Base-by-base conservation (phyloP, 805 yeast genomes). In the Yarrowia sp. region DNA sequence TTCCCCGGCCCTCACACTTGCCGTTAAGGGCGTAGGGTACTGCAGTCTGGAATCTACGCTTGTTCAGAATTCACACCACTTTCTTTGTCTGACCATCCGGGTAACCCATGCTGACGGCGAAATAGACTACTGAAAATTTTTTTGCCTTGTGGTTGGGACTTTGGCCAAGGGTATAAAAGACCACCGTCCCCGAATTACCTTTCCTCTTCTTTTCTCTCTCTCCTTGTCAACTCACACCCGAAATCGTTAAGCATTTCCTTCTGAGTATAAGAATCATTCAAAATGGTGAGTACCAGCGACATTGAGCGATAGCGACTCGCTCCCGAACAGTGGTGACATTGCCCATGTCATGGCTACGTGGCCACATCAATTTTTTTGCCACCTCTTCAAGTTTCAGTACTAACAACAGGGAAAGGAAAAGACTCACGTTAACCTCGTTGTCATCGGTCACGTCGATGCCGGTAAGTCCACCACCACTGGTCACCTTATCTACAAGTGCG, bases 381-480 rank as follows among this genome's bases (percentile, higher is more conserved):
- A 30, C 17, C 20, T n/a, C 8, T 15, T 10, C 9, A 9, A 50
- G 17, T 17, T 15, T 9, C 39, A 17, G 14, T 34, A 61, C 66
- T 46, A 46, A 61, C 66, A 49, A 65, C 68, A 79, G 96, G 97
- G 97, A 88, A 92, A 92, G 85, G 97, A 88, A 80, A 93, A 94
- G 90, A 80, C 86, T 85, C 98, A 94, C 91, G 91, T 94, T 87
- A 94, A 94, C 97, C 96, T 94, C 86, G 99, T 95, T 84, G 98
- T 95, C 82, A 94, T 94, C 84, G 99, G 98, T 85, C 98, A 94
- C 97, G 98, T 95, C 98, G 98, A 94, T 86, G 93, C 98, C 79
- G 94, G 94, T 86, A 90, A 91, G 87, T 94, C 98, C 74, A 93
- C 98, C 81, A 94, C 98, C 85, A 93, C 98, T 83, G 98, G 98